phyloP scores from a whole-genome alignment of 2,329 filamentous ascomycete species.

The Stromatinia cepivora region DNA sequence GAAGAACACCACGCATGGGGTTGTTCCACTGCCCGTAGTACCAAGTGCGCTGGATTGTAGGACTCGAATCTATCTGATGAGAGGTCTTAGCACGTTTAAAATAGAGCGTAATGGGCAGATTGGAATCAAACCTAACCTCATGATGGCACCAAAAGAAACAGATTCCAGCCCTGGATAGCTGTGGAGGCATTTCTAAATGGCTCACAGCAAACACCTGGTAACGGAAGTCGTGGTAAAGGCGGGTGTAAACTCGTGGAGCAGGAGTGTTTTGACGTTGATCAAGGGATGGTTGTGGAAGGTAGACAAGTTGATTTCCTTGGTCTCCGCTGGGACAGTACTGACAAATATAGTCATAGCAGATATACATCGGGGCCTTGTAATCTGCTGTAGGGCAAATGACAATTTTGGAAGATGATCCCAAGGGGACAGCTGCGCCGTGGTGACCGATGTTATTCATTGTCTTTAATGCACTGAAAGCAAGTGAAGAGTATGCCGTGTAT shows the following conservation, averaged over 20 bases:
- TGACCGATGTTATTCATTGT: background rate
- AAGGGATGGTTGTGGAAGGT: background rate
- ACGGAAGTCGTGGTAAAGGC: background rate
- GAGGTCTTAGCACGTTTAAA: background rate
- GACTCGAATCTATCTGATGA: background rate
- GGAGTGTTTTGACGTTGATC: background rate
- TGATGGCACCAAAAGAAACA: conserved; percentile 12
- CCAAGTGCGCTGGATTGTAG: background rate
- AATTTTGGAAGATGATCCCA: background rate
- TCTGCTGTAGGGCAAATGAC: background rate
- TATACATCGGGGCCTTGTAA: background rate
- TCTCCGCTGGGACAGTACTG: background rate
- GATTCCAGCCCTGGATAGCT: background rate
- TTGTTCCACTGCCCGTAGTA: background rate
- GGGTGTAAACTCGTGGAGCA: background rate
- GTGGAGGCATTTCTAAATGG: conserved; percentile 1
- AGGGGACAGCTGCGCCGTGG: background rate
- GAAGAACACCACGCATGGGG: background rate
- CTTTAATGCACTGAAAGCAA: background rate
- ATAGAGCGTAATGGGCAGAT: too few relatives aligned
- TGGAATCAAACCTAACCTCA: background rate
- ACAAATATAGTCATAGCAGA: background rate
- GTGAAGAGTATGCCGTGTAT: background rate
- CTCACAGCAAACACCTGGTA: background rate
- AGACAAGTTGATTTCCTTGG: background rate